phyloP scores from a whole-genome alignment of 2,329 filamentous ascomycete species.

The Byssoonygena ceratinophila region DNA sequence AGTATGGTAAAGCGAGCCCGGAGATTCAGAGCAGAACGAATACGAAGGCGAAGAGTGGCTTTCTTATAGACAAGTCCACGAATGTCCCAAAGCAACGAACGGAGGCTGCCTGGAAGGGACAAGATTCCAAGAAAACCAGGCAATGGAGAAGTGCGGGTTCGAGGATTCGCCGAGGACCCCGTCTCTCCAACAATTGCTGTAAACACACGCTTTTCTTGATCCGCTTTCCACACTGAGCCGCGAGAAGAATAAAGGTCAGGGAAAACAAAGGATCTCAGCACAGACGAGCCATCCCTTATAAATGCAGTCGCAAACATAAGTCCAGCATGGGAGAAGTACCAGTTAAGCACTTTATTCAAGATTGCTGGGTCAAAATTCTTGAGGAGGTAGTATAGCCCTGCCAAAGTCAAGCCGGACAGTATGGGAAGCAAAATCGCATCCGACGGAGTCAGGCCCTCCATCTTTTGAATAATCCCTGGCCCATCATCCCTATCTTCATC shows the following conservation, averaged over 20 bases:
- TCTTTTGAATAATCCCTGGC: conserved; percentile 44
- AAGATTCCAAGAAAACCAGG: conserved; percentile 42
- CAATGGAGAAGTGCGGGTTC: conserved; percentile 38
- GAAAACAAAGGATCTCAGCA: conserved; percentile 58
- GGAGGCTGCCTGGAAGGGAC: conserved; percentile 33
- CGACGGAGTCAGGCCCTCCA: conserved; percentile 59
- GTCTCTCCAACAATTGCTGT: conserved; percentile 15
- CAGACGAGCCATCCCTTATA: conserved; percentile 58
- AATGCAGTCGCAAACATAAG: conserved; percentile 66
- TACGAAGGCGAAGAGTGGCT: conserved; percentile 41
- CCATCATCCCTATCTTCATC: conserved; percentile 47
- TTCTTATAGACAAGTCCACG: conserved; percentile 42
- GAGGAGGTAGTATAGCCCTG: conserved; percentile 74
- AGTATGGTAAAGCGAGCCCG: conserved; percentile 38
- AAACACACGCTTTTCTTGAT: conserved; percentile 27
- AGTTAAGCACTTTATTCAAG: conserved; percentile 70
- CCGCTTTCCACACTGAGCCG: conserved; percentile 41
- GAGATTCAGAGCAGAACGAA: conserved; percentile 43
- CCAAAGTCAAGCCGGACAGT: conserved; percentile 60
- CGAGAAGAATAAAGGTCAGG: conserved; percentile 55
- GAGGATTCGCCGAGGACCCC: background rate
- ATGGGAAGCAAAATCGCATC: conserved; percentile 82
- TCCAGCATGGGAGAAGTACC: conserved; percentile 72
- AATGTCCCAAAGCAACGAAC: conserved; percentile 39
- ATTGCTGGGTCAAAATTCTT: conserved; percentile 76